These are phyloP conservation scores for Canariomyces notabilis DNA, from an alignment of 2,329 filamentous ascomycete species.

Conservation along the genomic window DNA sequence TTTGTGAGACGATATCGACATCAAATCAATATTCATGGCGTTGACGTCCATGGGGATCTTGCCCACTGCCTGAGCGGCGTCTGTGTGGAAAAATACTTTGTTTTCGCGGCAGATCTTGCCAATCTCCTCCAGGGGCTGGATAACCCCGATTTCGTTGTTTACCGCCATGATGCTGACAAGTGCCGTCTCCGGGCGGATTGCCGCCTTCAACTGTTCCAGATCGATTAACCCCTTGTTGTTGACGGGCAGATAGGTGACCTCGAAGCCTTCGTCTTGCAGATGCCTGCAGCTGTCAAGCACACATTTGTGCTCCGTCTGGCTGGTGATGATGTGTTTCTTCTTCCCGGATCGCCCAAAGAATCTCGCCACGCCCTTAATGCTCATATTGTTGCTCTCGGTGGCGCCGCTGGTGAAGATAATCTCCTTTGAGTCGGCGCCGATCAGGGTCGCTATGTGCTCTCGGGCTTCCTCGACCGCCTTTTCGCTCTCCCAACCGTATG, in stretches of 20 bases:
- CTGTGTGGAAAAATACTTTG: conserved; percentile 97
- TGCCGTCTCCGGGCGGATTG: conserved; percentile 84
- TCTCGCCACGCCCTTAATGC: conserved; percentile 92
- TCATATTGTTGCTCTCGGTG: conserved; percentile 99
- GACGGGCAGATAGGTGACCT: conserved; percentile 95
- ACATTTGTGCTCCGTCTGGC: conserved; percentile 98
- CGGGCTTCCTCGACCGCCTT: conserved; percentile 86
- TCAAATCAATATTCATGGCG: conserved; percentile 94
- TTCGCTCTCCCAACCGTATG: conserved; percentile 98
- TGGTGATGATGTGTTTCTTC: conserved; percentile 98
- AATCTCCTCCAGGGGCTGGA: conserved; percentile 91
- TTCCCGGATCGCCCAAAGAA: conserved; percentile 92
- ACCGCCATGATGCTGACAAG: conserved; percentile 98
- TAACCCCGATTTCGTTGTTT: conserved; percentile 99
- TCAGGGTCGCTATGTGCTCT: conserved; percentile 74
- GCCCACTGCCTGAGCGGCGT: conserved; percentile 94
- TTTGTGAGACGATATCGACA: conserved; percentile 98
- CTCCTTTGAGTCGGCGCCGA: conserved; percentile 93
- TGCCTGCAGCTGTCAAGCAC: conserved; percentile 95
- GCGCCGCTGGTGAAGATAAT: conserved; percentile 98
- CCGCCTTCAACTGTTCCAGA: conserved; percentile 77
- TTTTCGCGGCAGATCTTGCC: conserved; percentile 84
- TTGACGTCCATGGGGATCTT: conserved; percentile 97
- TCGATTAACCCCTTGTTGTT: conserved; percentile 79
- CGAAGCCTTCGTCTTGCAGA: conserved; percentile 93